Conservation (phyloP, 345 rosid genomes). For the Ceriops tagal region DNA sequence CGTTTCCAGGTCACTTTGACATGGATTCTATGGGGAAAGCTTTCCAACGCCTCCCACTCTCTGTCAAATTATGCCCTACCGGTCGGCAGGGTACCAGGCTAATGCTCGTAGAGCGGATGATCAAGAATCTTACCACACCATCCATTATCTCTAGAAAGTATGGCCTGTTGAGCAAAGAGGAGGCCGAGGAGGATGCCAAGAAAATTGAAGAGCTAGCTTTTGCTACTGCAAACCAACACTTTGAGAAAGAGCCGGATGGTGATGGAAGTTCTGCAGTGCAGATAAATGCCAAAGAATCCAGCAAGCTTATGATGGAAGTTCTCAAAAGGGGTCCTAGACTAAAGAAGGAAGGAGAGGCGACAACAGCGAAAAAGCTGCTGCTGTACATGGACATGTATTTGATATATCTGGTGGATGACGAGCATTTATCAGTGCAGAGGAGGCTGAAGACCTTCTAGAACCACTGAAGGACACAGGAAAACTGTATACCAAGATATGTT, state of each 20-base stretch:
- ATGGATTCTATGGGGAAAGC: conserved; percentile 50
- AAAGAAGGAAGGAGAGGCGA: conserved; percentile 35
- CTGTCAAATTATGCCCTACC: conserved; percentile 79
- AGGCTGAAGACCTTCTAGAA: conserved; percentile 66
- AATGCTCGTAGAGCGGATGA: conserved; percentile 68
- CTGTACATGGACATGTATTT: conserved; percentile 39
- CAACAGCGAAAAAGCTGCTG: conserved; percentile 22
- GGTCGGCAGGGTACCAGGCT: conserved; percentile 62
- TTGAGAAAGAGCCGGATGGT: conserved; percentile 88
- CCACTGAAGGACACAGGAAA: conserved; percentile 72
- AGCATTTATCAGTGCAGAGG: conserved; percentile 72
- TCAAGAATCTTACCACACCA: conserved; percentile 60
- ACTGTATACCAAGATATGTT: conserved; percentile 73
- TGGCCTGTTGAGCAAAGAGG: conserved; percentile 65
- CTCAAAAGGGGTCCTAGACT: conserved; percentile 62
- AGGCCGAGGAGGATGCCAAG: conserved; percentile 70
- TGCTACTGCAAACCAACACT: conserved; percentile 55
- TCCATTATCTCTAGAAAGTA: conserved; percentile 83
- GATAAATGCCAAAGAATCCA: conserved; percentile 90
- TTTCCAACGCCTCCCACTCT: conserved; percentile 51
- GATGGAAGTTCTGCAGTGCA: conserved; percentile 93
- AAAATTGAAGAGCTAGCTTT: conserved; percentile 70
- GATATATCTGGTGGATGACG: conserved; percentile 77
- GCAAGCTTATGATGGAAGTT: conserved; percentile 76
- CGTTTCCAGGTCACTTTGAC: conserved; percentile 33